Base-by-base conservation (phyloP, 441 rosid species). In the Biscutella laevigata region DNA sequence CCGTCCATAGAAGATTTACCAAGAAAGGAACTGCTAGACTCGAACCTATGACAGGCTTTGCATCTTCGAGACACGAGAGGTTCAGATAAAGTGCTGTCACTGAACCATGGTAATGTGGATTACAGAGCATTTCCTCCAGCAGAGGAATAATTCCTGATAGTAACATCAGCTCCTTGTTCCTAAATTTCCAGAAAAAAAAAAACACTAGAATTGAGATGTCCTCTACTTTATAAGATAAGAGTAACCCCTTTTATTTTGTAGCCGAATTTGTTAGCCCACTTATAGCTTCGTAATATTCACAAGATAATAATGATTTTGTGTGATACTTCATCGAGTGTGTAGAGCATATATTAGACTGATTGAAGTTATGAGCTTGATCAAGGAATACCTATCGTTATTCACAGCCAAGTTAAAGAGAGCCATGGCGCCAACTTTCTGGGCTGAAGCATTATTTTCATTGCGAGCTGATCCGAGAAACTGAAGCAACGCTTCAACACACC, bases 391-490 rank as follows among this genome's bases (percentile, higher is more conserved):
- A 80, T 86, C 74, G 71, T 88, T 88, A 70, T 82, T 79, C 68
- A 92, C 97, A 16, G 95, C 90, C 61, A 92, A 91, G 74, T 92
- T 92, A 64, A 92, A 92, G 25, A 92, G 85, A 62, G 99, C 95
- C 97, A 92, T 79, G 16, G 99, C 92, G 29, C 96, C 99, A 60
- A 70, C 65, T 59, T 80, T 95, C 71, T 81, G 88, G 46, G 87
- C 90, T 52, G 50, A 10, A 45, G 63, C 59, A 55, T 82, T 64
- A 32, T 67, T 71, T 32, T 73, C 81, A 48, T 16, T 57, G 17
- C 82, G 76, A 41, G 86, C 84, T 43, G 71, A 77, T 68, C 74
- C 67, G 3, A 92, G 82, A 70, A 88, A 92, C 56, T 69, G 78
- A 60, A 86, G 60, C 49, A 89, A 70, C 15, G 77, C 94, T 59